Evolutionary conservation across 352 stramenopile genomes (phyloP), one percentile per base, ranked within the genome.

Genomic region (Plasmopara viticola): DNA sequence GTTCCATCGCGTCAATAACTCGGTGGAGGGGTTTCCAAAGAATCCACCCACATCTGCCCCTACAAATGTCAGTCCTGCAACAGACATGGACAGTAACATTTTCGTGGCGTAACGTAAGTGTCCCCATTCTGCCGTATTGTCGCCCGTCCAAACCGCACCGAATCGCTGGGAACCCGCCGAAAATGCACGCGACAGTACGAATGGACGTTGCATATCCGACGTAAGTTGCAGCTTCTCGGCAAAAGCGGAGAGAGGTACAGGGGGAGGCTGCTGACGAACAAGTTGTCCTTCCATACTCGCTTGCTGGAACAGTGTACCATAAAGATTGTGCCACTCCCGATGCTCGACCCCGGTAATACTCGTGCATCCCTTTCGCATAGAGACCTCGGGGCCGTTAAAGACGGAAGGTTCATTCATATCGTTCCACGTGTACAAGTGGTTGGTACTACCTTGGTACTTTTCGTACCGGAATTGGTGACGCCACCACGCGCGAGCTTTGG

Each of bases 381-480:
- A 96, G n/a, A 99, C 97, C 72, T 99, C 97, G 0, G 97, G 97
- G 13, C 97, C 96, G 57, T 99, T 99, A 60, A 99, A 99, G 14
- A 99, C 97, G 28, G 80, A 97, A 14, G 96, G 96, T 76, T 99
- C 97, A 72, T 99, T 99, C 97, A 99, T 99, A 75, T 99, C 97
- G 73, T 99, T 99, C 97, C 97, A 99, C 7, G 90, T 99, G 70
- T 94, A 98, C 43, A 99, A 58, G 47, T 95, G 71, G 17, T 89
- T 71, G 1, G 91, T 98, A 41, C 78, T 95, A 14, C 87, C 88
- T 46, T 80, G 47, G 70, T 99, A 99, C 42, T 95, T 95, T 55
- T 97, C 76, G 51, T 97, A 97, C 25, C 74, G 65, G 73, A 99
- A 99, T 47, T 97, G 93, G 33, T 94, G 73, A 20, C 90, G 94